Base-by-base conservation (phyloP, 1,284 basidiomycete species). In the Moesziomyces globuligerus region DNA sequence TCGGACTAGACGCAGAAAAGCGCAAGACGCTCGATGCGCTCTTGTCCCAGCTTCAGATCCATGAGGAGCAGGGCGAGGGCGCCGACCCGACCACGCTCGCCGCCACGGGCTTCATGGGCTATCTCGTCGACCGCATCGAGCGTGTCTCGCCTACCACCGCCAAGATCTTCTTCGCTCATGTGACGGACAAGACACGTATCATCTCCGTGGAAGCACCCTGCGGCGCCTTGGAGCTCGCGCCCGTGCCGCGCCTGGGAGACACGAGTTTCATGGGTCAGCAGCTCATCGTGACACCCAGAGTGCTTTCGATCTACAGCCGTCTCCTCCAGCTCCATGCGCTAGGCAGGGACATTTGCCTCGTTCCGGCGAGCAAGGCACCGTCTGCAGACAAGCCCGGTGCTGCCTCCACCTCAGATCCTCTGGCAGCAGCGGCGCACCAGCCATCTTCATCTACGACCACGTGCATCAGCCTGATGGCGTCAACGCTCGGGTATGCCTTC, bases 391-490 rank as follows among this genome's bases (percentile, higher is more conserved):
- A 67, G 25, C 48, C 61, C 10, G 56, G 46, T 15, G 64, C 69
- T 10, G 61, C 68, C 8, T 58, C 71, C 1, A 62, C 73, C 1
- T 48, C 50, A 7, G 62, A 67, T 15, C 53, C 59, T 3, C 41
- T 55, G 5, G 71, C 55, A 2, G 56, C 61, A 23, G 49, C 60
- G 3, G 61, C 68, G 10, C 67, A 67, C 32, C 78, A 80, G 34
- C 65, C 80, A 7, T 83, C 81, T 1, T 79, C 81, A 1, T 83
- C 82, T 23, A 83, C 83, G 7, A 77, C 82, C 3, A 77, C 82
- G 8, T 62, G 78, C 38, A 82, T 84, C 42, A 39, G 60, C 3
- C 64, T 83, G 4, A 83, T 84, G 67, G 81, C 78, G 10, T 42
- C 73, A 7, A 50, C 82, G 8, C 68, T 84, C 13, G 83, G 83